A percentile compares a stretch with the other conserved stretches of the same genome.
phyloP scores from a whole-genome alignment of 2,329 filamentous ascomycete species.

The Alternaria novae-zelandiae region DNA sequence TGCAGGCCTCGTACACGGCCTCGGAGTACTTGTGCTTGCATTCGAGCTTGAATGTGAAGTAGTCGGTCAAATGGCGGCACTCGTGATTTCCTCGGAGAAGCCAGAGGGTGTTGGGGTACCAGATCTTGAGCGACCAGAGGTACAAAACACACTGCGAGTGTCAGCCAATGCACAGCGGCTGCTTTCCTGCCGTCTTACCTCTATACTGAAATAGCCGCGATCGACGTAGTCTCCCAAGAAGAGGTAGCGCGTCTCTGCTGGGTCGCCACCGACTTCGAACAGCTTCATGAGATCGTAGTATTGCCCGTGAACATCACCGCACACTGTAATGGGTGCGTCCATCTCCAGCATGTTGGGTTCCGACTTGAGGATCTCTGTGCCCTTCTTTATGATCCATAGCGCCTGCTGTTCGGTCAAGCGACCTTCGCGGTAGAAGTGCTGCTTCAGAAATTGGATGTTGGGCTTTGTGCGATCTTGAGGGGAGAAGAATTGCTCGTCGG shows the following conservation, averaged over 20 bases:
- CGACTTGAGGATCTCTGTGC: slow-evolving; percentile 82
- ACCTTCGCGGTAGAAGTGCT: slow-evolving; percentile 97
- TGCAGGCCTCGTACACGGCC: slow-evolving; percentile 93
- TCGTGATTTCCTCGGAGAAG: slow-evolving; percentile 97
- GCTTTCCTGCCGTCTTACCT: slow-evolving; percentile 57
- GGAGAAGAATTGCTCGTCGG: slow-evolving; percentile 92
- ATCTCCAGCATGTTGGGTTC: slow-evolving; percentile 98
- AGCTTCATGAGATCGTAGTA: slow-evolving; percentile 99
- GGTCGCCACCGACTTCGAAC: slow-evolving; percentile 97
- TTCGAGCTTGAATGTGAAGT: slow-evolving; percentile 99
- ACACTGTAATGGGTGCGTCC: slow-evolving; percentile 98
- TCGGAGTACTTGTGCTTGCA: slow-evolving; percentile 99
- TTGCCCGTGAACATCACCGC: slow-evolving; percentile 97
- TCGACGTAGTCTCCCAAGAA: slow-evolving; percentile 99
- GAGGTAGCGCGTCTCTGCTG: slow-evolving; percentile 92
- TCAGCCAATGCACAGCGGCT: slow-evolving; percentile 37
- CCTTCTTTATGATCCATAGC: slow-evolving; percentile 89
- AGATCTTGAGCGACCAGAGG: slow-evolving; percentile 97
- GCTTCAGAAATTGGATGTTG: slow-evolving; percentile 92
- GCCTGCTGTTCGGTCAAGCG: slow-evolving; percentile 97
- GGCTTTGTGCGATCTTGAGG: slow-evolving; percentile 86
- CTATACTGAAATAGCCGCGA: slow-evolving; percentile 97
- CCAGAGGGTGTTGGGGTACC: slow-evolving; percentile 98
- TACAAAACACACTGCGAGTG: slow-evolving; percentile 81
- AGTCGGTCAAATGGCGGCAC: slow-evolving; percentile 97